Percentiles rank a stretch among this genome's conserved stretches.
These are phyloP conservation scores for Knoxdaviesia capensis DNA, from an alignment of 2,329 filamentous ascomycete genomes.

Conservation along the genomic window DNA sequence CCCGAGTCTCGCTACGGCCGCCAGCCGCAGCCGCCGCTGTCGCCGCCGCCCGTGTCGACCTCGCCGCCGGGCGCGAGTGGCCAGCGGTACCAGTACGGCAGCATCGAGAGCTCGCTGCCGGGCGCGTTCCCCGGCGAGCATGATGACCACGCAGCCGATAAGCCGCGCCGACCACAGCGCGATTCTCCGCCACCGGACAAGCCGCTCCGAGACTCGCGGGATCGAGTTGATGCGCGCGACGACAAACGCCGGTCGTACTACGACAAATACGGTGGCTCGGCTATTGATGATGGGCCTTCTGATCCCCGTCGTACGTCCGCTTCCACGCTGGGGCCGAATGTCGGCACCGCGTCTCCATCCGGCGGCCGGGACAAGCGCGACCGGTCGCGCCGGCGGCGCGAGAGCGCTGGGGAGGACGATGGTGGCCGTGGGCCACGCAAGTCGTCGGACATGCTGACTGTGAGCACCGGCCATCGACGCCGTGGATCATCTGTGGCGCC, in stretches of 20 bases:
- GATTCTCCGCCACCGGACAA: too few species aligned
- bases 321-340: too few species aligned
- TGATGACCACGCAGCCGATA: too few species aligned
- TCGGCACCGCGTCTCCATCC: slow-evolving; percentile 3
- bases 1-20: slow-evolving; percentile 2
- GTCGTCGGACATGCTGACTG: slow-evolving; percentile 28
- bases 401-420: slow-evolving; percentile 8
- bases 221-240: too few species aligned
- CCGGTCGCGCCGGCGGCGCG: slow-evolving; percentile 9
- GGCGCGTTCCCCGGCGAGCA: too few species aligned
- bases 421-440: slow-evolving; percentile 8
- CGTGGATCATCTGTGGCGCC: slow-evolving; percentile 25
- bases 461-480: slow-evolving; percentile 22
- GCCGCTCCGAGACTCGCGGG: too few species aligned
- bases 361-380: slow-evolving; percentile 4
- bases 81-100: slow-evolving; percentile 7
- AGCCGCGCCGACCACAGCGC: too few species aligned
- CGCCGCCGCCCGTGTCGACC: slow-evolving; percentile 10
- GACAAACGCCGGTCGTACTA: too few species aligned
- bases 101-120: too few species aligned
- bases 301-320: too few species aligned
- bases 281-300: too few species aligned
- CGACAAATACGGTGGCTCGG: too few species aligned
- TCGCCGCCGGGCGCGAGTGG: slow-evolving; percentile 20
- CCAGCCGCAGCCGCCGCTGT: not conserved